Conservation (phyloP, 495 filamentous ascomycete genomes). For the Aspergillus panamensis region DNA sequence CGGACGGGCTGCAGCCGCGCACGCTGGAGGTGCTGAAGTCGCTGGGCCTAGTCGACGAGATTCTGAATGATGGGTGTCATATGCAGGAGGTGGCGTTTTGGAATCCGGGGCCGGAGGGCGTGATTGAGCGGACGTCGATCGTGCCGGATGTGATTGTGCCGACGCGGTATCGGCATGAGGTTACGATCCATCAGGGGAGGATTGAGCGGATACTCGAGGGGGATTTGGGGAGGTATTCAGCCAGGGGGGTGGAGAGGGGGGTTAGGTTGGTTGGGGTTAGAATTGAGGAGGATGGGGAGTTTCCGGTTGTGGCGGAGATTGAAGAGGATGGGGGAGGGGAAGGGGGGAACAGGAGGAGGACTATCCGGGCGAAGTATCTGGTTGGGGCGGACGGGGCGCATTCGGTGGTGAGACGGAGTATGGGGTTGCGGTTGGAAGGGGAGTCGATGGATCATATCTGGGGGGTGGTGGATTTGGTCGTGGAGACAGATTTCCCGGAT, state of each 20-base stretch:
- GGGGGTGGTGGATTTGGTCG: constrained; percentile 63
- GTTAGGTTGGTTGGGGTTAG: constrained; percentile 51
- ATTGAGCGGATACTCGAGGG: constrained; percentile 61
- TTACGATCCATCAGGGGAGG: constrained; percentile 59
- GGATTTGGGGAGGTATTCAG: constrained; percentile 46
- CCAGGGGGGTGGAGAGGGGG: constrained; percentile 49
- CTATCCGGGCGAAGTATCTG: constrained; percentile 59
- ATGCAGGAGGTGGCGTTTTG: constrained; percentile 47
- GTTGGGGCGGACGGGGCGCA: constrained; percentile 68
- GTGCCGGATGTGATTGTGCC: constrained; percentile 46
- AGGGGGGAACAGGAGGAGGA: constrained; percentile 21
- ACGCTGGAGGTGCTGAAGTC: constrained; percentile 62
- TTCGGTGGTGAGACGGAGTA: constrained; percentile 54
- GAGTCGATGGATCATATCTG: constrained; percentile 63
- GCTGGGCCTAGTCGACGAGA: constrained; percentile 36
- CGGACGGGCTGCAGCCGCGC: constrained; percentile 60
- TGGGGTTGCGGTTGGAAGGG: constrained; percentile 57
- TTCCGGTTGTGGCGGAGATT: constrained; percentile 34
- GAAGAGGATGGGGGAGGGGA: constrained; percentile 37
- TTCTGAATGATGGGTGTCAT: constrained; percentile 36
- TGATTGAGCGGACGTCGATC: constrained; percentile 50
- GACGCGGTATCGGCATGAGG: constrained; percentile 50
- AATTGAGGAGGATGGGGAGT: constrained; percentile 56
- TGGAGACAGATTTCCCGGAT: constrained; percentile 68
- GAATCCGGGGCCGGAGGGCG: constrained; percentile 44